Percentiles rank a stretch among this genome's conserved stretches.
phyloP scores from a whole-genome alignment of 495 filamentous ascomycete species.

The Podospora didyma region DNA sequence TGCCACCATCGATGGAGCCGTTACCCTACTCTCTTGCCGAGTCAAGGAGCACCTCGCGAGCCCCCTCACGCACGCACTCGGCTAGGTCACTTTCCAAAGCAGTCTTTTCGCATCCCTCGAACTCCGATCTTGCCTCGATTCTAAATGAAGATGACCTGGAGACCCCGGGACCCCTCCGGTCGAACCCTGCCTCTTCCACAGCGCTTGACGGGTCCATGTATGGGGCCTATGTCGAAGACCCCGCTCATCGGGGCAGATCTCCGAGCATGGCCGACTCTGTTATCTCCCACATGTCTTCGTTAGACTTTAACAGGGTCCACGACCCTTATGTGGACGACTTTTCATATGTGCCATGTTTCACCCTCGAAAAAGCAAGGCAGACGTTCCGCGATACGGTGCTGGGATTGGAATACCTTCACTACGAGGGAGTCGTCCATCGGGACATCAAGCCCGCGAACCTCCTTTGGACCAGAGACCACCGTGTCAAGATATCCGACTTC shows the following conservation, averaged over 20 bases:
- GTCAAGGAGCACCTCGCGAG: conserved; percentile 40
- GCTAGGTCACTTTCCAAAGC: conserved; percentile 40
- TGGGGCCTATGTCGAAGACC: conserved; percentile 61
- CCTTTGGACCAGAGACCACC: conserved; percentile 75
- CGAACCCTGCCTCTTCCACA: conserved; percentile 46
- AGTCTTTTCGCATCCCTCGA: conserved; percentile 39
- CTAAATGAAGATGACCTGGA: conserved; percentile 42
- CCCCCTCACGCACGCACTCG: conserved; percentile 43
- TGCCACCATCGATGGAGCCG: conserved; percentile 12
- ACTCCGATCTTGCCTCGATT: conserved; percentile 34
- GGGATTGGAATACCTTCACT: conserved; percentile 93
- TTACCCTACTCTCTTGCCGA: conserved; percentile 25
- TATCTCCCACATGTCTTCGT: conserved; percentile 56
- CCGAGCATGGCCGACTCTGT: conserved; percentile 59
- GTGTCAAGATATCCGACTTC: conserved; percentile 99
- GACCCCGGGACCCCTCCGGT: conserved; percentile 38
- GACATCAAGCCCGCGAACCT: conserved; percentile 99
- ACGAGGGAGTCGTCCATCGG: conserved; percentile 92
- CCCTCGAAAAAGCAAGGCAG: conserved; percentile 74
- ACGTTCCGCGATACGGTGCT: conserved; percentile 92
- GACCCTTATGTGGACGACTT: conserved; percentile 74
- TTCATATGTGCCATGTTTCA: conserved; percentile 87
- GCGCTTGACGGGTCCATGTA: conserved; percentile 75
- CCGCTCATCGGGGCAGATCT: conserved; percentile 46
- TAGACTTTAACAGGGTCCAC: conserved; percentile 49